Conservation (phyloP, 495 filamentous ascomycete genomes). For the Diplogelasinospora grovesii region DNA sequence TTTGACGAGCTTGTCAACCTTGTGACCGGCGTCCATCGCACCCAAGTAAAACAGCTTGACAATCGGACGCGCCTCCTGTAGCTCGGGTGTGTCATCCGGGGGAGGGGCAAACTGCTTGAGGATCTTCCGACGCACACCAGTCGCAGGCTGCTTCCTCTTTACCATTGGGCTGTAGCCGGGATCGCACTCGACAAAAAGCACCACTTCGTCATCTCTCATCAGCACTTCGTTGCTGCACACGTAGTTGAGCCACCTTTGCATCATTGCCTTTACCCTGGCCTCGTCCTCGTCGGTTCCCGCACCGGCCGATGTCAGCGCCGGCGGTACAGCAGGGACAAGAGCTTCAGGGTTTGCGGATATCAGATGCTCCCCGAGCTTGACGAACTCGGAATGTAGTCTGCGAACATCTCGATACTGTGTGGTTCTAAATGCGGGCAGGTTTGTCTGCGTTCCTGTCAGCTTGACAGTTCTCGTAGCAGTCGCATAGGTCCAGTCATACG, state of each 20-base stretch:
- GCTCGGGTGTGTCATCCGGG: constrained; percentile 92
- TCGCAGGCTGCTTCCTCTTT: constrained; percentile 93
- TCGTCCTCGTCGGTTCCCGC: constrained; percentile 98
- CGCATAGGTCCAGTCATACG: constrained; percentile 39
- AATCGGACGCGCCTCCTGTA: constrained; percentile 78
- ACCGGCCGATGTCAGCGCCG: constrained; percentile 83
- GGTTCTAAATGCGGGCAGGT: constrained; percentile 93
- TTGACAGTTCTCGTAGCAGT: too few relatives aligned
- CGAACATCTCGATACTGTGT: constrained; percentile 97
- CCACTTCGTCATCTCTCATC: constrained; percentile 92
- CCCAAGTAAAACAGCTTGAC: constrained; percentile 96
- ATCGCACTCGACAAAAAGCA: constrained; percentile 95
- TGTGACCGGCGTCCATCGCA: constrained; percentile 91
- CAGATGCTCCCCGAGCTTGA: constrained; percentile 88
- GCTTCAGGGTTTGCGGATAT: constrained; percentile 95
- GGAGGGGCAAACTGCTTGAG: constrained; percentile 98
- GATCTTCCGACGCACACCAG: constrained; percentile 86
- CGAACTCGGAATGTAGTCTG: constrained; percentile 89
- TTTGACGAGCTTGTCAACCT: constrained; percentile 91
- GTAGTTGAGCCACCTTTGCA: constrained; percentile 94
- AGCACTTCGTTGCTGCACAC: constrained; percentile 88
- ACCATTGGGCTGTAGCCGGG: constrained; percentile 97
- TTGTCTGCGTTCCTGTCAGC: constrained; percentile 57
- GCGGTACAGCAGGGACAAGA: constrained; percentile 93
- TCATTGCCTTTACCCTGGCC: constrained; percentile 70